These are phyloP conservation scores for Phytophthora pistaciae DNA, from an alignment of 352 stramenopile species.

Conservation along the genomic window DNA sequence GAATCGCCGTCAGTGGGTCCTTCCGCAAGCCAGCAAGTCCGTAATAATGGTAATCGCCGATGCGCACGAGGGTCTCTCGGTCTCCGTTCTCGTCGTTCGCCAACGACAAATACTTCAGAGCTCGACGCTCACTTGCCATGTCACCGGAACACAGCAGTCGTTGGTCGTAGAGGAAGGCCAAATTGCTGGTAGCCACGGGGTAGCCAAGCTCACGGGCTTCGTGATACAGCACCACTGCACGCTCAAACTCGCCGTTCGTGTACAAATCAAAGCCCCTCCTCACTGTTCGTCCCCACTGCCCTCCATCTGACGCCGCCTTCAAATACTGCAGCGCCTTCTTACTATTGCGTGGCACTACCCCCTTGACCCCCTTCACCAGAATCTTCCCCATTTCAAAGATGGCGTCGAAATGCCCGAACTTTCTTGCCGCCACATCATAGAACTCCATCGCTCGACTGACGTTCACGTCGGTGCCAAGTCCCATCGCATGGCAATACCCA, in stretches of 20 bases:
- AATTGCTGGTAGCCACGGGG: slow-evolving; percentile 68
- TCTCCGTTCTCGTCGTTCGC: slow-evolving; percentile 54
- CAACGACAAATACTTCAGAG: slow-evolving; percentile 50
- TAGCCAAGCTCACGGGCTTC: slow-evolving; percentile 76
- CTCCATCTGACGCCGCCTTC: slow-evolving; percentile 67
- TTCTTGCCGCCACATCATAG: slow-evolving; percentile 64
- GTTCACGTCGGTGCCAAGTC: slow-evolving; percentile 68
- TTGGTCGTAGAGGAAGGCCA: slow-evolving; percentile 82
- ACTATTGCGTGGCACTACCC: slow-evolving; percentile 31
- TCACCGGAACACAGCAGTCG: slow-evolving; percentile 40
- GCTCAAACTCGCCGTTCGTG: slow-evolving; percentile 47
- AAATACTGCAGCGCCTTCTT: slow-evolving; percentile 53
- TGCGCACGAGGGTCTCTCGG: slow-evolving; percentile 67
- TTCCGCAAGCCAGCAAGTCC: slow-evolving; percentile 51
- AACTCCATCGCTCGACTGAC: slow-evolving; percentile 64
- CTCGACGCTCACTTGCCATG: slow-evolving; percentile 35
- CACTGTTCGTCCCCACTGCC: slow-evolving; percentile 65
- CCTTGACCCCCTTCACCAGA: slow-evolving; percentile 44
- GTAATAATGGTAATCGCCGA: slow-evolving; percentile 86
- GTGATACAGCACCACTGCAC: slow-evolving; percentile 66
- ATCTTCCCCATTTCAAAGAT: slow-evolving; percentile 82
- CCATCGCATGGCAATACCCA: slow-evolving; percentile 79
- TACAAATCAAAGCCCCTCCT: slow-evolving; percentile 77
- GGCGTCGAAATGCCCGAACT: slow-evolving; percentile 90
- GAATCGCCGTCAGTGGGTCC: slow-evolving; percentile 48